phyloP scores from a whole-genome alignment of 1,284 basidiomycete genomes.

The Coniferiporia weirii region DNA sequence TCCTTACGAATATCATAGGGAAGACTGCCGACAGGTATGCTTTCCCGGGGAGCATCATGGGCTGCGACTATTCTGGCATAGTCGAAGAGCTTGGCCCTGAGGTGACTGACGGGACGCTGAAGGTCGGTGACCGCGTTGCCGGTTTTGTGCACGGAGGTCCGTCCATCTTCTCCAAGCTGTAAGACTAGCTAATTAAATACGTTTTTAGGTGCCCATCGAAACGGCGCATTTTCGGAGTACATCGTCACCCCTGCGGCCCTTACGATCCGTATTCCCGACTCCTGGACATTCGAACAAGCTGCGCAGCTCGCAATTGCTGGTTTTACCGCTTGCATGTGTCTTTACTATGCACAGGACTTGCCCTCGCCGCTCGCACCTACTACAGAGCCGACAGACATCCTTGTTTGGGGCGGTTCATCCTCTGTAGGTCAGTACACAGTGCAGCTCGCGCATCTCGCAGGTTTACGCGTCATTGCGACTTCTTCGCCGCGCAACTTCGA shows the following conservation, averaged over 20 bases:
- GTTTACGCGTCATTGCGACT: conserved; percentile 35
- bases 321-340: conserved; percentile 23
- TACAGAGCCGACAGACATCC: conserved; percentile 20
- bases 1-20: background rate
- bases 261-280: conserved; percentile 28
- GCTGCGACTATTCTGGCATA: conserved; percentile 42
- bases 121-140: conserved; percentile 40
- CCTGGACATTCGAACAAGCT: conserved; percentile 27
- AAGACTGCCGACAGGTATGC: background rate
- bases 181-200: background rate
- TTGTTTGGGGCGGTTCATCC: conserved; percentile 39
- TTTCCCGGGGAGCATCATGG: conserved; percentile 25
- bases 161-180: background rate
- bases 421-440: conserved; percentile 38
- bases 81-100: conserved; percentile 34
- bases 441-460: conserved; percentile 33
- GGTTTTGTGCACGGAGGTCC: conserved; percentile 39
- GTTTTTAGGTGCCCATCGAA: conserved; percentile 1
- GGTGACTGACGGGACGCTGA: conserved; percentile 25
- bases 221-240: conserved; percentile 18
- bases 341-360: conserved; percentile 22
- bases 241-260: conserved; percentile 24
- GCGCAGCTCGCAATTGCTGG: conserved; percentile 25
- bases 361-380: conserved; percentile 20
- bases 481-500: conserved; percentile 35